Conservation (phyloP, 257 asterid genomes). For the Striga asiatica region DNA sequence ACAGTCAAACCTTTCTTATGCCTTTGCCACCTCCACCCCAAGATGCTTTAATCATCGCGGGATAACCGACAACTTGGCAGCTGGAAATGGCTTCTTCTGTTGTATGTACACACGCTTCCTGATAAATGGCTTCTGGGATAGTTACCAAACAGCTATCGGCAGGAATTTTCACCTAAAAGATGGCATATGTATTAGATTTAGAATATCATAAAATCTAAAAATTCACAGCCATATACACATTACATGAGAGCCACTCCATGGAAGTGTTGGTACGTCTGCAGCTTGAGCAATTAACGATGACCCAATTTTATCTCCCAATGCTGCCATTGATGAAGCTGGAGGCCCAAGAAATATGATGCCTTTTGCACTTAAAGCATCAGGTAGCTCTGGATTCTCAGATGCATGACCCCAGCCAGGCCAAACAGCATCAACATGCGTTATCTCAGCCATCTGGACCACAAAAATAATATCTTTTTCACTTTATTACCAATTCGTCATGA, state of each 20-base stretch:
- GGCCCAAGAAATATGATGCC: slow-evolving; percentile 91
- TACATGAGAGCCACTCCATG: slow-evolving; percentile 99
- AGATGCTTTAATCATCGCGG: slow-evolving; percentile 99
- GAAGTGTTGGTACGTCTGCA: slow-evolving; percentile 96
- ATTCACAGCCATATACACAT: slow-evolving; percentile 17
- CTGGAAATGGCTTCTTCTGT: slow-evolving; percentile 96
- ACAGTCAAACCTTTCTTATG: slow-evolving; percentile 77
- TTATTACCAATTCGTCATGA: neutral
- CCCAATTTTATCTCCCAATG: slow-evolving; percentile 96
- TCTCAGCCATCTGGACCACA: slow-evolving; percentile 84
- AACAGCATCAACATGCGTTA: slow-evolving; percentile 92
- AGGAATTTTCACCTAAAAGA: slow-evolving; percentile 64
- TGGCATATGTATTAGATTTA: slow-evolving; percentile 11
- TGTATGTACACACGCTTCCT: slow-evolving; percentile 83
- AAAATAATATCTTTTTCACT: neutral
- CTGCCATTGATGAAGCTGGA: slow-evolving; percentile 86
- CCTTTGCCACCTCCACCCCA: slow-evolving; percentile 99
- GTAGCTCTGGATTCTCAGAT: slow-evolving; percentile 95
- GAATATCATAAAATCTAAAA: slow-evolving; percentile 4
- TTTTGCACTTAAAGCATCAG: slow-evolving; percentile 80
- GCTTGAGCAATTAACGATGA: slow-evolving; percentile 98
- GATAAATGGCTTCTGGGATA: slow-evolving; percentile 69
- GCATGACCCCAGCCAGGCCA: slow-evolving; percentile 99
- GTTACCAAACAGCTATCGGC: slow-evolving; percentile 69
- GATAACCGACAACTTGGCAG: slow-evolving; percentile 95